These are phyloP conservation scores for Pseudogymnoascus sp. DNA, from an alignment of 2,329 filamentous ascomycete genomes.

Conservation along the genomic window DNA sequence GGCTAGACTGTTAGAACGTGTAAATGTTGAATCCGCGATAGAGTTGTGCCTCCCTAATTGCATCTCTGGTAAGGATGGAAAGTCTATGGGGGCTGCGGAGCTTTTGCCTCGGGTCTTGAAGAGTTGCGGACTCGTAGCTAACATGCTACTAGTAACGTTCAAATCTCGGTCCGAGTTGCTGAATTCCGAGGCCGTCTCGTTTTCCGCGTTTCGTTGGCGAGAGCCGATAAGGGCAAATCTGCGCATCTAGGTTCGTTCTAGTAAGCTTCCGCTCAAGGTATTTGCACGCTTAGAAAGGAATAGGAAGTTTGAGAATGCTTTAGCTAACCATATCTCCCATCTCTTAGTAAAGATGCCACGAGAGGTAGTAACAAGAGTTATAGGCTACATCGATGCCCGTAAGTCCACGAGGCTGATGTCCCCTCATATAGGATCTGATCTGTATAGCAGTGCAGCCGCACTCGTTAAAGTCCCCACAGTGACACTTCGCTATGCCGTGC, in stretches of 20 bases:
- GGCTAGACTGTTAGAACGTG: too few species aligned
- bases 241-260: not conserved
- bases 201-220: not conserved
- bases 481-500: too few species aligned
- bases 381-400: too few species aligned
- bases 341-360: too few species aligned
- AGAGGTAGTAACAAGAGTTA: too few species aligned
- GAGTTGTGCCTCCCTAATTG: not conserved
- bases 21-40: not conserved
- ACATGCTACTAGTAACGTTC: not conserved
- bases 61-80: not conserved
- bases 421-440: too few species aligned
- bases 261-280: not conserved
- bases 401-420: too few species aligned
- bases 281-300: not conserved
- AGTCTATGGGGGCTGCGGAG: not conserved
- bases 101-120: too few species aligned
- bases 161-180: not conserved
- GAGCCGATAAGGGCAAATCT: not conserved
- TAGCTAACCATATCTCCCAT: too few species aligned
- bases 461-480: too few species aligned
- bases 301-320: not conserved
- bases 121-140: not conserved
- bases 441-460: too few species aligned
- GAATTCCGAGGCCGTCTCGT: not conserved